Base-by-base conservation (phyloP, 768 basidiomycete species). In the Sporobolomyces phaffii region DNA sequence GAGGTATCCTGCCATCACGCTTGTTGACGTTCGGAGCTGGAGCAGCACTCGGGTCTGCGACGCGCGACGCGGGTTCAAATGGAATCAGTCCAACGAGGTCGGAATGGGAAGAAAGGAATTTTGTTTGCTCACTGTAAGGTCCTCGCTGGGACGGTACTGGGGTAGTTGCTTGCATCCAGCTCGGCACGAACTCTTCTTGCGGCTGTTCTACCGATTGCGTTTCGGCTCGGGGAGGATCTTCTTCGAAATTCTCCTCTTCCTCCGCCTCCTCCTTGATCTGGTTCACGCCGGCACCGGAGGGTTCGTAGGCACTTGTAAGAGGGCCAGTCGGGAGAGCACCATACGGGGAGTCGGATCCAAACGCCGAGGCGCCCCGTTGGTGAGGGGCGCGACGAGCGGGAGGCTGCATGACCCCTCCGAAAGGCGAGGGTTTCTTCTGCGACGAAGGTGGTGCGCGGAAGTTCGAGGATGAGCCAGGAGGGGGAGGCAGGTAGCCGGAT, bases 271-370 rank as follows among this genome's bases (percentile, higher is more conserved):
- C 68, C 54, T 57, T 38, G 60, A 65, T 62, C 44, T 52, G 24
- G 24, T 33, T n/a, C 0, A 62, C 62, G 29, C n/a, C 45, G 40
- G 60, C 33, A 22, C 44, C 18, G 15, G 67, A 49, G 18, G 62
- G 57, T 49, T 69, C 67, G 52, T 63, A 63, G 10, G 29, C 26
- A 36, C 47, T 54, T 38, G 58, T 64, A 22, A 33, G 40, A 36
- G 67, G 67, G 13, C 67, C 67, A 5, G 44, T 34, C 7, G 67
- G 62, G 2, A 59, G 50, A 11, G 62, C 62, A 5, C 67, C 67
- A 38, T 69, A 69, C 13, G 67, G 67, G 26, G 67, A 69, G 41
- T 69, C 67, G 24, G 51, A 26, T 13, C 29, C 67, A 40, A 69
- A 69, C 3, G 67, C 67, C 10, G 58, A 60, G 14, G 67, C 51